Base-by-base conservation (phyloP, 2,329 filamentous ascomycete genomes). In the Aureobasidium vineae region DNA sequence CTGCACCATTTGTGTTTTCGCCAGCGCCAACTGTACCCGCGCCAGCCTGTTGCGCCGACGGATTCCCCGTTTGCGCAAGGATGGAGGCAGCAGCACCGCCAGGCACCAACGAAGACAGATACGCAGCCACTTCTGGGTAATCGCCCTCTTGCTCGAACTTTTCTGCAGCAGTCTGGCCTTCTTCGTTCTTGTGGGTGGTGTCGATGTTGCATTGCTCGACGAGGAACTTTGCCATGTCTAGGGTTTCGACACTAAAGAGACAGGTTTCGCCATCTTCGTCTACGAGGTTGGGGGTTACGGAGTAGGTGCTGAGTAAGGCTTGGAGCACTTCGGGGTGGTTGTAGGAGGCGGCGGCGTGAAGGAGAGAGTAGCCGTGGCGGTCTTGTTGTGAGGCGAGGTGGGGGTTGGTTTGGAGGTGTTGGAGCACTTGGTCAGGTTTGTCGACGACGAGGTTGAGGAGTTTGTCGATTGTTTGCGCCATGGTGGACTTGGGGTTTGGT, bases 261-360 rank as follows among this genome's bases (percentile, higher is more conserved):
- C 94, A 90, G 1, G 94, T 97, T 79, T 99, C 95, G 66, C 88
- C 86, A 76, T 99, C 95, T 76, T 97, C 91, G 75, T 99, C 95
- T 70, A 85, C 86, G 63, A 97, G 81, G 75, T 97, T 89, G 56
- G 92, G 85, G 68, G 93, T 82, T 28, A 94, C 93, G 15, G 87
- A 79, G 78, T 93, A 91, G 40, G 94, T 90, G 54, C 82, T 82
- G 16, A 63, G 21, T 2, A 63, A 33, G 7, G 43, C 26, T 16
- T 23, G 28, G 1, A 63, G n/a, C 33, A 97, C 90, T 88, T 19
- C 97, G 84, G 91, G 80, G 75, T 98, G 93, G 75, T 89, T 90
- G 83, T 98, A 99, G 71, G 93, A 97, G 21, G 91, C 89, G 19
- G 94, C 92, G 63, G 95, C 95, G 78, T 99, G 95, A 57, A 98